A percentile compares a stretch with the other conserved stretches of the same genome.
These are phyloP conservation scores for Chlamydomonas reinhardtii DNA, from an alignment of 163 green algal species.

Conservation along the genomic window DNA sequence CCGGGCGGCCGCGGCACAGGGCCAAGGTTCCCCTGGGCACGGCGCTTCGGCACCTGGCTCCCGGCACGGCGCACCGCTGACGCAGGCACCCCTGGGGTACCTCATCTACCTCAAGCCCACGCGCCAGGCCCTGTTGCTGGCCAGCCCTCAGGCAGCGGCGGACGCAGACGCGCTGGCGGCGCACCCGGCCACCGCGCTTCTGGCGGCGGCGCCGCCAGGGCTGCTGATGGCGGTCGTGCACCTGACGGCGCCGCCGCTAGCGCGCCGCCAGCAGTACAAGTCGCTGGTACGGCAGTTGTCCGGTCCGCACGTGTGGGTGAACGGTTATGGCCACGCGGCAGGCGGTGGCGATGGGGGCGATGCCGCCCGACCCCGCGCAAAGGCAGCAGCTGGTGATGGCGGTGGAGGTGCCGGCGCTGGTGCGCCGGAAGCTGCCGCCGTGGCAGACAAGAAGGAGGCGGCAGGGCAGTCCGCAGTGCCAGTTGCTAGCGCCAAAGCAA, in stretches of 20 bases:
- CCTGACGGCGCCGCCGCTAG: neutral
- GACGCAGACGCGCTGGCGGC: neutral
- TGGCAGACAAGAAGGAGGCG: too few species aligned
- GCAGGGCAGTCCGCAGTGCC: too few species aligned
- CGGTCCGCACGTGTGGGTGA: conserved; percentile 13
- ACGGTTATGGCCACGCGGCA: neutral
- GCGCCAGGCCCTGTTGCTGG: conserved; percentile 15
- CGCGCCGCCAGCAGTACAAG: neutral
- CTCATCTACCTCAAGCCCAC: conserved; percentile 28
- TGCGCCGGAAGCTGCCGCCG: too few species aligned
- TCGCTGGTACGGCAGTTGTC: neutral
- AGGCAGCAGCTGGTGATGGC: too few species aligned
- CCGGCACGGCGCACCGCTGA: neutral
- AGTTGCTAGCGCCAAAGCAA: too few species aligned
- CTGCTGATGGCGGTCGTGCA: conserved; percentile 16
- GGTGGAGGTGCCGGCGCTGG: too few species aligned
- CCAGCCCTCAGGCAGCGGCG: neutral
- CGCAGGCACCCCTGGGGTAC: neutral
- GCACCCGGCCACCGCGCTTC: conserved; percentile 17
- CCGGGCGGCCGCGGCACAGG: neutral
- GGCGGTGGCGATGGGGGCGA: neutral
- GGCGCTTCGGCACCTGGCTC: too few species aligned
- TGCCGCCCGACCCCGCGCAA: too few species aligned
- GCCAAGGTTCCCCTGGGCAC: too few species aligned
- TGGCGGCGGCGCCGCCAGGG: conserved; percentile 17